Base-by-base conservation (phyloP, 2,329 filamentous ascomycete species). In the Pseudogymnoascus sp. region DNA sequence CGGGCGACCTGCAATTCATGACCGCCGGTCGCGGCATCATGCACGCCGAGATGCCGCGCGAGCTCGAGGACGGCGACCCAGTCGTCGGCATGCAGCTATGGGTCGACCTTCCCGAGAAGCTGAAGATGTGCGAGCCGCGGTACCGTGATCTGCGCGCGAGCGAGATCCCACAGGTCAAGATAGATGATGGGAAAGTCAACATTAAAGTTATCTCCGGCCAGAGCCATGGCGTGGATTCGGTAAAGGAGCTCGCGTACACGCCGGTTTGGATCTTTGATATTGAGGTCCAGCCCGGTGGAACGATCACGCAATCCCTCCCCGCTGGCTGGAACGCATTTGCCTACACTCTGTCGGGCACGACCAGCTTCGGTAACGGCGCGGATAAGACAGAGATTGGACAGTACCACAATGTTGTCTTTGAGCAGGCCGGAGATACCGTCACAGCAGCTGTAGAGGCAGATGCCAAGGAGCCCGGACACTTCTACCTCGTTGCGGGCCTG, bases 1-100 rank as follows among this genome's bases (percentile, higher is more conserved):
- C 88, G 0, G 92, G 92, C n/a, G 92, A 96, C 71, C 76, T 97
- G 55, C 92, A 97, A 71, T 97, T 97, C 79, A 97, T 97, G 94
- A 96, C 92, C 0, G 92, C 92, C 0, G 92, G 92, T 3, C 79
- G 81, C 18, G 92, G 92, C 39, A 95, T 97, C 68, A 88, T 96
- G 73, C 94, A 97, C 73, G 90, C 92, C 35, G 92, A 97, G 75
- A 96, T 97, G 91, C 92, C 92, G 8, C 81, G 83, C 59, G 83
- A 89, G 69, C 90, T 90, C 70, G 72, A 79, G 0, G 89, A 94
- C 71, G 89, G 89, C 57, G 82, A 78, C 60, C 77, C 86, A 61
- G 96, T 92, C 72, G 81, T 95, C 59, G 92, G 92, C 33, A 82
- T 97, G 75, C 94, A 97, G 76, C 79, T 97, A 19, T 97, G 94